Conservation (phyloP, 2,329 filamentous ascomycete species). For the Macrophomina tecta region DNA sequence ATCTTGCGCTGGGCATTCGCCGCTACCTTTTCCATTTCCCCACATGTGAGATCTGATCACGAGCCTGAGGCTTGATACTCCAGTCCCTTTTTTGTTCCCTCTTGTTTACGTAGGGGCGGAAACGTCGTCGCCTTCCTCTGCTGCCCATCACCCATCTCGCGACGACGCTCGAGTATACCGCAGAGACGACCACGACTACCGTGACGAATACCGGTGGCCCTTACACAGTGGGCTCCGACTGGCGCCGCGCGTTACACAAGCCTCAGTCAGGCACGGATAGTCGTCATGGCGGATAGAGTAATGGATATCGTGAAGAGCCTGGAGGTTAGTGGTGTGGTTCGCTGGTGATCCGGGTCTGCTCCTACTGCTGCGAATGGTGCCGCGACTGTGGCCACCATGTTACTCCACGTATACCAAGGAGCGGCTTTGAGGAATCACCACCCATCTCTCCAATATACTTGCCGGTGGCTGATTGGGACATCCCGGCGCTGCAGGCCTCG, state of each 20-base stretch:
- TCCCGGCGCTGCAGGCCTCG: constrained; percentile 2
- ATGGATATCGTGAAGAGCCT: constrained; percentile 22
- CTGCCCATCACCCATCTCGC: background rate
- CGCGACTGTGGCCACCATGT: background rate
- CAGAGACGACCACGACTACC: background rate
- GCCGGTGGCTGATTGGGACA: constrained; percentile 7
- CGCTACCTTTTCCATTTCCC: background rate
- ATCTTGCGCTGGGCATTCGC: background rate
- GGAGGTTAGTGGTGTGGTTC: constrained; percentile 14
- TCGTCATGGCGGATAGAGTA: constrained; percentile 2
- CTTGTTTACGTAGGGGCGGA: background rate
- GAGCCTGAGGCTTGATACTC: background rate
- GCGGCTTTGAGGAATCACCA: background rate
- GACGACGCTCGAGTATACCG: background rate
- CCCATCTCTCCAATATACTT: background rate
- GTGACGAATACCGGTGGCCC: background rate
- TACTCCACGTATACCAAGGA: background rate
- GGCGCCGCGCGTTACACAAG: background rate
- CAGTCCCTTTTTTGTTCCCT: background rate
- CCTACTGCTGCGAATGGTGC: background rate
- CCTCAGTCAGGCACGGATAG: background rate
- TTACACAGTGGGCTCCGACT: background rate
- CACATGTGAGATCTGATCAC: background rate
- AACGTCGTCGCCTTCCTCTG: too few species aligned
- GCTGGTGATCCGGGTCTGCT: background rate